Evolutionary conservation across 2,329 filamentous ascomycete species (phyloP), one percentile per base, ranked within the genome.

Genomic region (Dothideomycetes sp.): DNA sequence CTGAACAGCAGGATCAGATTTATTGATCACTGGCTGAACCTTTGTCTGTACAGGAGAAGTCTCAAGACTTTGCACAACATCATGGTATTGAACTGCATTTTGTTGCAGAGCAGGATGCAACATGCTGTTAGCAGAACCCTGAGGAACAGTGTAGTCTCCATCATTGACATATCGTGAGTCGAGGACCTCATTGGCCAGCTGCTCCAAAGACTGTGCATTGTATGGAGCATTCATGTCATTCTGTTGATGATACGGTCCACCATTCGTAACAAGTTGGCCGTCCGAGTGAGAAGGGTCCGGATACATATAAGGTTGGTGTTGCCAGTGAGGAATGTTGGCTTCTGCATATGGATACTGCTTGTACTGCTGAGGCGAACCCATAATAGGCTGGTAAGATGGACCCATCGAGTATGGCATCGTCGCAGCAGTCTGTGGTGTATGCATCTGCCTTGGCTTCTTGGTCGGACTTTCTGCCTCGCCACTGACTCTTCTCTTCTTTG

Each of bases 401-500:
- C 32, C 43, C 27, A 42, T 35, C 5, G 38, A 23, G 20, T 28
- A 39, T 5, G 34, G 39, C 44, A 45, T 43, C 17, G 34, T 19
- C 20, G 34, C 23, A 6, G 32, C 30, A 17, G 12, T 28, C 19
- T 41, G 43, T 20, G 30, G 38, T 17, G 23, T 25, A 30, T 19
- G 28, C 15, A 41, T 27, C 20, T 45, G 43, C n/a, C 39, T 53
- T 5, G 46, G 33, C 18, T 51, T 50, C 8, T 45, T 41, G 25
- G 25, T 38, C 17, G 52, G 51, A 28, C 52, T 56, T 30, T 47
- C 49, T 12, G 51, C 52, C 4, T 67, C 65, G 22, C 65, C 70
- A 40, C 61, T 64, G 4, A 60, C 56, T 28, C 65, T 60, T 24
- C 71, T 66, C 45, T 73, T 70, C 55, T 77, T 78, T 27, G 66